Percentiles rank a stretch among this genome's conserved stretches.
Conservation (phyloP, 306 rosid genomes). For the Cicer cuneatum region DNA sequence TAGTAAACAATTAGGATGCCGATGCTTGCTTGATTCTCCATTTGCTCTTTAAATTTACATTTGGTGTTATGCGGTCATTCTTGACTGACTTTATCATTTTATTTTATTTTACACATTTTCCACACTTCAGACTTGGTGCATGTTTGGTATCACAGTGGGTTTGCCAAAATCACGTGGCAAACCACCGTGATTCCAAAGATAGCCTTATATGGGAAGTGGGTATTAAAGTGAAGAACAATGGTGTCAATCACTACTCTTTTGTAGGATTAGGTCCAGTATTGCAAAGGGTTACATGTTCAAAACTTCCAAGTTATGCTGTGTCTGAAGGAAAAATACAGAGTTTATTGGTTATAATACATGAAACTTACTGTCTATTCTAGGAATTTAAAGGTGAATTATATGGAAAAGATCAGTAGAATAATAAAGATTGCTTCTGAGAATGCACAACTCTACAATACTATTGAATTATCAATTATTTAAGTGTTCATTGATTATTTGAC, state of each 20-base stretch:
- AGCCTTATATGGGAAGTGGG: constrained; percentile 5
- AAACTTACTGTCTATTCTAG: neutral
- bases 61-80: constrained; percentile 17
- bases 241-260: constrained; percentile 6
- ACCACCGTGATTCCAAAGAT: too few relatives aligned
- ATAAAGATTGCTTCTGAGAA: constrained; percentile 7
- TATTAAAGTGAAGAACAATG: neutral
- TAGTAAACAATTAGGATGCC: constrained; percentile 18
- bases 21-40: constrained; percentile 28
- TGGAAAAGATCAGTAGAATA: neutral
- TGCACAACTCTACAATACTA: neutral
- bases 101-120: neutral
- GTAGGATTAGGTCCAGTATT: constrained; percentile 4
- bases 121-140: constrained; percentile 3
- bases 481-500: constrained; percentile 4
- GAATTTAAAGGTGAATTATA: constrained; percentile 15
- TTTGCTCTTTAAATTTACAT: constrained; percentile 36
- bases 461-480: neutral
- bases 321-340: constrained; percentile 2
- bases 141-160: too few relatives aligned
- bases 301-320: neutral
- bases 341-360: neutral
- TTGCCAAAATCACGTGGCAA: too few relatives aligned
- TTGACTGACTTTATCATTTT: constrained; percentile 6
- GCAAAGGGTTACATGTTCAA: neutral